Evolutionary conservation across 768 basidiomycete species (phyloP), one percentile per base, ranked within the genome.

Genomic region (Ramaria sp.): DNA sequence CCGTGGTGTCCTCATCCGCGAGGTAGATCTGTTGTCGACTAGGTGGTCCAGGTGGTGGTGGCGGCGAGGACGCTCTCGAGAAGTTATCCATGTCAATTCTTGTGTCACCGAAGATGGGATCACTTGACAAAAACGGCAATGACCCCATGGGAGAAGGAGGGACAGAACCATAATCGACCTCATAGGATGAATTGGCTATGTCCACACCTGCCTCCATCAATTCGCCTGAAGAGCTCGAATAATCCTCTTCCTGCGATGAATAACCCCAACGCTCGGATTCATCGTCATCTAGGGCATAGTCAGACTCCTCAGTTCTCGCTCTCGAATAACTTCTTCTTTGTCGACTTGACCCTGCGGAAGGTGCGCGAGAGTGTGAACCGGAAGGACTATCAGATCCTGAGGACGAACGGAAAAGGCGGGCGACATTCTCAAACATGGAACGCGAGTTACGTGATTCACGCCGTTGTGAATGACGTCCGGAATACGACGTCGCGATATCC

Each of bases 11-110:
- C 66, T 99, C 96, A 61, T 98, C 95, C 3, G 81, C 73, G 15
- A 97, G 76, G 61, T 89, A 80, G 16, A 97, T 74, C 0, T 81
- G 83, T 68, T 99, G 96, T 55, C 89, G 74, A 63, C 85, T 90
- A 7, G 89, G 88, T 20, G 85, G 82, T 3, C 90, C 90, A 22
- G 78, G 75, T 16, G 88, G 86, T 2, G 88, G 88, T n/a, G 83
- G 76, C 30, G 81, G 77, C 16, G 63, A 60, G 9, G 76, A 64
- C 2, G 82, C 80, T 20, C 83, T 77, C 20, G 80, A 71, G 16
- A 30, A 20, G 3, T 71, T 75, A 39, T 84, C 85, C 70, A 92
- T 85, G 57, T 91, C 88, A 62, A 93, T 83, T 28, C 91, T 80
- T 5, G 83, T 74, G 44, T 85, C 86, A 39, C 84, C 88, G 58